These are phyloP conservation scores for Porogramme epimiltina DNA, from an alignment of 1,284 basidiomycete species.

Conservation along the genomic window DNA sequence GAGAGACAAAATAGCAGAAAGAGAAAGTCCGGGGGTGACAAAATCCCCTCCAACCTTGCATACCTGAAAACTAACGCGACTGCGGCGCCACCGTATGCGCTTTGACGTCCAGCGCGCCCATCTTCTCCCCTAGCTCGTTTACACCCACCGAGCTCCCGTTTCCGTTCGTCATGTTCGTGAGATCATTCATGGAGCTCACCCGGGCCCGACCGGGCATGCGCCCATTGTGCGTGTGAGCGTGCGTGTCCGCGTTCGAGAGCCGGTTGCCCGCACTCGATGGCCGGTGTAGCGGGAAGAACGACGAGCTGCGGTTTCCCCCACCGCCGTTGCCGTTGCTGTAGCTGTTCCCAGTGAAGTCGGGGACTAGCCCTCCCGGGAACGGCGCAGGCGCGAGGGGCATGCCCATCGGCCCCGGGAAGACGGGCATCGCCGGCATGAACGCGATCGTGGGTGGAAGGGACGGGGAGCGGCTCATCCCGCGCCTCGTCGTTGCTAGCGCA, in stretches of 20 bases:
- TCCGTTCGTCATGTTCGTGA: neutral
- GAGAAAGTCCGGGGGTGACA: too few relatives aligned
- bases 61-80: conserved; percentile 5
- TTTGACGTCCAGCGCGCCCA: conserved; percentile 16
- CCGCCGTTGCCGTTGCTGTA: conserved; percentile 3
- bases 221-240: neutral
- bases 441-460: conserved; percentile 20
- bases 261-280: conserved; percentile 16
- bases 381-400: conserved; percentile 6
- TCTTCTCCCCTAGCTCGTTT: conserved; percentile 18
- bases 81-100: conserved; percentile 7
- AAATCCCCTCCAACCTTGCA: too few relatives aligned
- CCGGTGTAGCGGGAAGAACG: conserved; percentile 18
- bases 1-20: too few relatives aligned
- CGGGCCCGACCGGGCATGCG: conserved; percentile 14
- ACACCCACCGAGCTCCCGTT: neutral
- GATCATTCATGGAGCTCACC: conserved; percentile 20
- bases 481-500: conserved; percentile 12
- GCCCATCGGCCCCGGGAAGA: conserved; percentile 12
- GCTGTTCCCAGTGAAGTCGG: conserved; percentile 6
- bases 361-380: conserved; percentile 7
- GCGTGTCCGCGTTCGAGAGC: conserved; percentile 2
- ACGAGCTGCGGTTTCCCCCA: conserved; percentile 8
- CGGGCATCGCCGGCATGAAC: conserved; percentile 19
- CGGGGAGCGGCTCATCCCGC: conserved; percentile 26